Base-by-base conservation (phyloP, 495 filamentous ascomycete genomes). In the Parathielavia hyrcaniae region DNA sequence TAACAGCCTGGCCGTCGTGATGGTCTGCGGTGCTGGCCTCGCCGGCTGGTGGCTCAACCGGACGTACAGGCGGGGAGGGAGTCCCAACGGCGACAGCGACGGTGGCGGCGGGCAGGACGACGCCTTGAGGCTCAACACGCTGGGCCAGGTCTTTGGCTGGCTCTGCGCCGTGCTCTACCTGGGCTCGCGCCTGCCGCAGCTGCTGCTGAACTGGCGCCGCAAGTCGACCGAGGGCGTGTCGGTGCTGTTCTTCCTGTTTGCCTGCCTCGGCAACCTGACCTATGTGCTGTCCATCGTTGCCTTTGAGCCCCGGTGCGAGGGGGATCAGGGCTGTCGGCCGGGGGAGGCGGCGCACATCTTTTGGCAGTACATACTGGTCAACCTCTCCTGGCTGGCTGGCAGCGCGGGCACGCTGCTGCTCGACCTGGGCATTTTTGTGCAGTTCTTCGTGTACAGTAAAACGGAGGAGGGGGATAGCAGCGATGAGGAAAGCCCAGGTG, bases 161-260 rank as follows among this genome's bases (percentile, higher is more conserved):
- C 71, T 93, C 39, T 93, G 88, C 71, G 93, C 93, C 1, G 74
- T 80, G 3, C 77, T 97, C 16, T 98, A 98, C 65, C 86, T 97
- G 14, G 90, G 88, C 20, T 90, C 86, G 0, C 83, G 93, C 7
- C 66, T 97, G 11, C 93, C 93, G 0, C 93, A 98, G 70, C 76
- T 98, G 9, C 74, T 96, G 5, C 81, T 97, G 34, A 98, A 98
- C 67, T 92, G 86, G 71, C 80, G 85, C 1, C 84, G 93, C 40
- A 96, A 93, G 70, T 87, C 83, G 32, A 96, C 91, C 1, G 91
- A 96, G 34, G 93, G 92, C 3, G 83, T 98, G 6, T 90, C 87
- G 19, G 78, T 96, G 63, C 76, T 98, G 0, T 98, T 98, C 75
- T 98, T 98, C 75, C 74, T 97, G 17, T 98, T 98, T 67, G 93